phyloP scores from a whole-genome alignment of 75 land plant genomes.

The Adiantum capillusveneris region DNA sequence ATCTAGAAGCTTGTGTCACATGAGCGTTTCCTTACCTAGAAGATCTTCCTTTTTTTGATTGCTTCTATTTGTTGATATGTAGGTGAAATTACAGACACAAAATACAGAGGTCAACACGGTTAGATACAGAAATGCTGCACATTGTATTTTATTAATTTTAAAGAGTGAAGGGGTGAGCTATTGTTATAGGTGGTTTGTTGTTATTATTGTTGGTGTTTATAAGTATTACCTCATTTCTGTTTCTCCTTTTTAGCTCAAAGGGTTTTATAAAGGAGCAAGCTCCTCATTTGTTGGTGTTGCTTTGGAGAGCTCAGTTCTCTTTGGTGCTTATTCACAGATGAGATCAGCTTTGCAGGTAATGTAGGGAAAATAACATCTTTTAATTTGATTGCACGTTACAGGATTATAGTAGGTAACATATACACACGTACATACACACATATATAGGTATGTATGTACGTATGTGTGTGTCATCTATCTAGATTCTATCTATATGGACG shows the following conservation, averaged over 20 bases:
- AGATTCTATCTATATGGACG: too few relatives aligned
- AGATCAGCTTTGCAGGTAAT: slow-evolving; percentile 74
- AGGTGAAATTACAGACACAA: slow-evolving; percentile 86
- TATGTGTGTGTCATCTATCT: too few relatives aligned
- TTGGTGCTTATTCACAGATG: slow-evolving; percentile 83
- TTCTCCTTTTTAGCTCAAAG: slow-evolving; percentile 50
- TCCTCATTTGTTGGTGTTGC: slow-evolving; percentile 90
- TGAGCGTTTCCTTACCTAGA: too few relatives aligned
- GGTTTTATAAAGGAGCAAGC: slow-evolving; percentile 91
- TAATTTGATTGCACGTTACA: too few relatives aligned
- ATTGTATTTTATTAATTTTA: slow-evolving; percentile 63
- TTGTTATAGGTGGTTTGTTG: not conserved
- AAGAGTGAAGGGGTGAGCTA: slow-evolving; percentile 64
- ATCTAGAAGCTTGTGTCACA: too few relatives aligned
- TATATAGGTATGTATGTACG: too few relatives aligned
- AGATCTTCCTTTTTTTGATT: too few relatives aligned
- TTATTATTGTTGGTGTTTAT: not conserved
- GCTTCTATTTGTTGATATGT: too few relatives aligned
- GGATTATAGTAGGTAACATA: too few relatives aligned
- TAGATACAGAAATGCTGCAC: slow-evolving; percentile 58
- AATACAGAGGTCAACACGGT: slow-evolving; percentile 45
- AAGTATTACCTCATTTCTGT: not conserved
- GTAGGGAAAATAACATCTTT: not conserved
- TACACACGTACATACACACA: too few relatives aligned
- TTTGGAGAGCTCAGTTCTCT: slow-evolving; percentile 82